A percentile compares a stretch with the other conserved stretches of the same genome.
These are phyloP conservation scores for Sphaerobolus stellatus DNA, from an alignment of 1,284 basidiomycete genomes.

Conservation along the genomic window DNA sequence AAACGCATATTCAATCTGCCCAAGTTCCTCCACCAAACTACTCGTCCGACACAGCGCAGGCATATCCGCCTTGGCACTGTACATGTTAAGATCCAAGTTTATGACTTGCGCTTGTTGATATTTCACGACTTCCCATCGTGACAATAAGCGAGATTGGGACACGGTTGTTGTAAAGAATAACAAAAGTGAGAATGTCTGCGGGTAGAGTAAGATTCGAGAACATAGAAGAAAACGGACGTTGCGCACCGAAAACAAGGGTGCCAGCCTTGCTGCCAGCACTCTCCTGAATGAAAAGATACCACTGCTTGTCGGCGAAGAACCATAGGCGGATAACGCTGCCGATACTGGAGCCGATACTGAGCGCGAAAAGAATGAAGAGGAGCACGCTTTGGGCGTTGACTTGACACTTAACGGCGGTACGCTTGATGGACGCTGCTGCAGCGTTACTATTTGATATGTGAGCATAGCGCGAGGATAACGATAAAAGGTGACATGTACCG, in stretches of 20 bases:
- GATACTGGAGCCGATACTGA: slow-evolving; percentile 90
- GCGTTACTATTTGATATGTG: slow-evolving; percentile 1
- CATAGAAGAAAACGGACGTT: background rate
- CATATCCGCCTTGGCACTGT: slow-evolving; percentile 91
- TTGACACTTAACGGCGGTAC: slow-evolving; percentile 93
- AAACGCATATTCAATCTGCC: slow-evolving; percentile 98
- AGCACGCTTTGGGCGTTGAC: slow-evolving; percentile 98
- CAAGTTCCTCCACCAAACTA: slow-evolving; percentile 96
- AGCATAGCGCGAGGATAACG: background rate
- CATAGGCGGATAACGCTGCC: slow-evolving; percentile 85
- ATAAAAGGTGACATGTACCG: slow-evolving; percentile 51
- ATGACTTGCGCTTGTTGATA: slow-evolving; percentile 97
- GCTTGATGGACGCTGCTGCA: slow-evolving; percentile 72
- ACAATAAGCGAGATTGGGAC: slow-evolving; percentile 99
- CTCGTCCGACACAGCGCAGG: slow-evolving; percentile 96
- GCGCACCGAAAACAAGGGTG: background rate
- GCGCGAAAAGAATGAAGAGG: slow-evolving; percentile 82
- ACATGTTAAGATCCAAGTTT: slow-evolving; percentile 96
- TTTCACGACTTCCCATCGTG: slow-evolving; percentile 99
- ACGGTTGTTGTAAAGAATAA: slow-evolving; percentile 98
- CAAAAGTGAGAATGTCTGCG: slow-evolving; percentile 93
- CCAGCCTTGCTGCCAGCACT: slow-evolving; percentile 31
- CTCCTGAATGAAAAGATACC: slow-evolving; percentile 64
- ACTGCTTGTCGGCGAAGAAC: slow-evolving; percentile 80
- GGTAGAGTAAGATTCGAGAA: too few relatives aligned